A percentile compares a stretch with the other conserved stretches of the same genome.
Conservation (phyloP, 441 rosid genomes). For the Capsella rubella region DNA sequence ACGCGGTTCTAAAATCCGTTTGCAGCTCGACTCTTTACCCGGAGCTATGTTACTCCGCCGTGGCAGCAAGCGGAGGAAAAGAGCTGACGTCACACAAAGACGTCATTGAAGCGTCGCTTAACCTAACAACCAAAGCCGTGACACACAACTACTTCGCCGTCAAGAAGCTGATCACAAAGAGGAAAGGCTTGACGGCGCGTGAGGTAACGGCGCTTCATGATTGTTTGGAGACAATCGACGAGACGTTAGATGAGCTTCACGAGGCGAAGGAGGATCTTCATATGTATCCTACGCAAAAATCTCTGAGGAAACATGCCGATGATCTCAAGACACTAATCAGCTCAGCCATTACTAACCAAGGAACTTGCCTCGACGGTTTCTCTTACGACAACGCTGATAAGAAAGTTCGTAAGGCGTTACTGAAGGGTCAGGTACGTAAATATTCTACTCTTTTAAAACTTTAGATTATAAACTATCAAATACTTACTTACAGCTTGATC, state of each 20-base stretch:
- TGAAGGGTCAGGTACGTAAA: slow-evolving; percentile 40
- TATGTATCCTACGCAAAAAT: slow-evolving; percentile 53
- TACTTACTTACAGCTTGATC: background rate
- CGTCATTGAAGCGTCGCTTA: slow-evolving; percentile 55
- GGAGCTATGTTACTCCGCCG: slow-evolving; percentile 61
- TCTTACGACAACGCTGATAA: slow-evolving; percentile 56
- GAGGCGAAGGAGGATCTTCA: slow-evolving; percentile 47
- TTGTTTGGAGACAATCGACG: slow-evolving; percentile 60
- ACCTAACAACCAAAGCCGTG: slow-evolving; percentile 54
- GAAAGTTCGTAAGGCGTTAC: slow-evolving; percentile 42
- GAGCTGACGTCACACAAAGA: slow-evolving; percentile 51
- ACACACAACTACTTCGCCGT: slow-evolving; percentile 52
- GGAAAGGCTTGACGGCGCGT: slow-evolving; percentile 50
- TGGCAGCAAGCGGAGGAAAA: slow-evolving; percentile 30
- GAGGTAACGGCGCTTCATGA: slow-evolving; percentile 61
- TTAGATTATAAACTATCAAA: background rate
- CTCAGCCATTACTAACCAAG: slow-evolving; percentile 70
- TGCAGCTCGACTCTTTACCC: slow-evolving; percentile 67
- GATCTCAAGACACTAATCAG: slow-evolving; percentile 60
- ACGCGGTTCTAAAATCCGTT: slow-evolving; percentile 54
- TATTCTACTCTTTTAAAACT: background rate
- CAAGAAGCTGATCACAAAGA: slow-evolving; percentile 43
- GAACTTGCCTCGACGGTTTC: slow-evolving; percentile 68
- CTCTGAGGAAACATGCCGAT: slow-evolving; percentile 52
- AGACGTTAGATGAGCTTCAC: slow-evolving; percentile 60